Evolutionary conservation across 1,284 basidiomycete genomes (phyloP), one percentile per base, ranked within the genome.

Genomic region (Irpex lacteus): DNA sequence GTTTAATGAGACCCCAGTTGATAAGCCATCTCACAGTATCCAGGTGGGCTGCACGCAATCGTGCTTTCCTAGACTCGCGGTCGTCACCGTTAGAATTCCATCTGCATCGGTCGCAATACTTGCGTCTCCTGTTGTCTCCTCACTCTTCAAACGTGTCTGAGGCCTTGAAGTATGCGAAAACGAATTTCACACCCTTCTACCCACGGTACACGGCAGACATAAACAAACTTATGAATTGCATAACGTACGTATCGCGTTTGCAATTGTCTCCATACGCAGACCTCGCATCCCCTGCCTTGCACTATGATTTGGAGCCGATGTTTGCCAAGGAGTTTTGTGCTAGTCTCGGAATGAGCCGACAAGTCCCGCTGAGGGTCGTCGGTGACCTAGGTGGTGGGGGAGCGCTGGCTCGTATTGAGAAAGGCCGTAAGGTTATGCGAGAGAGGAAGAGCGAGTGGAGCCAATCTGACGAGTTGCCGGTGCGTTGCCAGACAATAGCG

Each of bases 321-420:
- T 97, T 98, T 74, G 88, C 89, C 26, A 89, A 88, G 68, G 96
- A 98, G 71, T 98, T 92, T 71, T 98, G 95, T 74, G 90, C 94
- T 3, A 86, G 84, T 69, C 79, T 95, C 36, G 91, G 92, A 2
- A 92, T 96, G 88, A 91, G 95, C 66, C 86, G 91, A 64, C 93
- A 96, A 68, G 88, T 94, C 9, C 94, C 95, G 0, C 80, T 98
- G 53, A 82, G 90, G 60, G 92, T 97, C 4, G 90, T 94, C 0
- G 92, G 92, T 0, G 94, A 96, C 71, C 90, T 98, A 59, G 96
- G 96, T 1, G 94, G 92, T 0, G 92, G 94, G 4, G 94, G 95
- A 0, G 95, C 95, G 1, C 76, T 98, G 63, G 90, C 90, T 9
- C 86, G 90, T 66, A 96, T 98, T 65, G 94, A 97, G 79, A 98